Evolutionary conservation across 495 filamentous ascomycete species (phyloP).

Genomic region (Hyaloscypha bicolor): DNA sequence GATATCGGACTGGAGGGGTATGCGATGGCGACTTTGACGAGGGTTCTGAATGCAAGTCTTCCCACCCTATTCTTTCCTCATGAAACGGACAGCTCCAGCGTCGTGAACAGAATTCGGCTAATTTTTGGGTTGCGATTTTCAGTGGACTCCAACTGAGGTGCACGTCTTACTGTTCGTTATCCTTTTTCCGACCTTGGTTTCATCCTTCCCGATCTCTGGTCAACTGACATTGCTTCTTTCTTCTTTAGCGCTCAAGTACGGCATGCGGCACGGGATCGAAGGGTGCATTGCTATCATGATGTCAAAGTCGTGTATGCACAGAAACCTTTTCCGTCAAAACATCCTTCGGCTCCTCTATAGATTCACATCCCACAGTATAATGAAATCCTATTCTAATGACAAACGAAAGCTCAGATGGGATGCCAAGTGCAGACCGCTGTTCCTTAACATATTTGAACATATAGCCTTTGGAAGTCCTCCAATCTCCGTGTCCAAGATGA

Average conservation of each 20-base stretch:
- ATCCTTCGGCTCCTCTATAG: too few relatives aligned
- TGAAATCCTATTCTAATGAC: too few relatives aligned
- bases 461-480: too few relatives aligned
- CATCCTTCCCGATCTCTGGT: not conserved
- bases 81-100: too few relatives aligned
- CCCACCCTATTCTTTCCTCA: too few relatives aligned
- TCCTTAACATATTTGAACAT: too few relatives aligned
- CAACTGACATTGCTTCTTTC: not conserved
- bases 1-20: slow-evolving; percentile 45
- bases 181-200: not conserved
- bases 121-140: not conserved
- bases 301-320: slow-evolving; percentile 28
- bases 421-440: not conserved
- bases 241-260: slow-evolving; percentile 19
- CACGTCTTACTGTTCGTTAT: slow-evolving; percentile 26
- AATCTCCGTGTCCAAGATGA: too few relatives aligned
- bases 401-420: not conserved
- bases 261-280: slow-evolving; percentile 8
- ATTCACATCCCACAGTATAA: too few relatives aligned
- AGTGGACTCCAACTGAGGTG: slow-evolving; percentile 25
- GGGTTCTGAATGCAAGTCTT: slow-evolving; percentile 24
- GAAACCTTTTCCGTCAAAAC: slow-evolving; percentile 14
- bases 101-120: too few relatives aligned
- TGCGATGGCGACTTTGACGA: slow-evolving; percentile 22
- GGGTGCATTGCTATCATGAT: slow-evolving; percentile 27